These are phyloP conservation scores for Debaryomycetaceae sp. DNA, from an alignment of 1,139 yeast species.

Conservation along the genomic window DNA sequence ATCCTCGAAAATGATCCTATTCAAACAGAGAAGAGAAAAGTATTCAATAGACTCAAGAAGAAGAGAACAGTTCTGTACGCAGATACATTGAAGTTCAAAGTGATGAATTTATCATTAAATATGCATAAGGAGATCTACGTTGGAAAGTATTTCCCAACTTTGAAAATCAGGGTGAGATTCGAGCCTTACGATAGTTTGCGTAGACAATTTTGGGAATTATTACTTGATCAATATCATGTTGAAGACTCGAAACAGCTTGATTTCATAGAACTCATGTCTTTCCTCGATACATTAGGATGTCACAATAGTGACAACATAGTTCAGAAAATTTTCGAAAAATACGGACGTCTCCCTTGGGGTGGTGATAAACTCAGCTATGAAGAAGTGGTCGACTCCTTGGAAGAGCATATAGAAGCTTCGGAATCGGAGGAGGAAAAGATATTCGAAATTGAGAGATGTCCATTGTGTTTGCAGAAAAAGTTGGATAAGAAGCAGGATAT, in stretches of 20 bases:
- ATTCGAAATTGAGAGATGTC: slow-evolving; percentile 66
- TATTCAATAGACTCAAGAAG: slow-evolving; percentile 22
- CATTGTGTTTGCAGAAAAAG: slow-evolving; percentile 66
- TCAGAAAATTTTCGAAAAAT: slow-evolving; percentile 38
- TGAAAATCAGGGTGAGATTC: slow-evolving; percentile 62
- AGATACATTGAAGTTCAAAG: slow-evolving; percentile 42
- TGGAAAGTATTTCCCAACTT: slow-evolving; percentile 47
- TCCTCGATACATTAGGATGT: slow-evolving; percentile 64
- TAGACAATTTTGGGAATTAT: slow-evolving; percentile 65
- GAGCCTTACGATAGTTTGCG: slow-evolving; percentile 65
- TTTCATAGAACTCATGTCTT: slow-evolving; percentile 51
- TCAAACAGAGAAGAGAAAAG: slow-evolving; percentile 25
- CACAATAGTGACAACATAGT: slow-evolving; percentile 48
- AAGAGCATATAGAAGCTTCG: slow-evolving; percentile 23
- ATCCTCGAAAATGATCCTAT: slow-evolving; percentile 31
- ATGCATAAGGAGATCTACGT: slow-evolving; percentile 30
- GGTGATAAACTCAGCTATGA: slow-evolving; percentile 54
- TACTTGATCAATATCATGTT: slow-evolving; percentile 50
- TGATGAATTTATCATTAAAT: slow-evolving; percentile 37
- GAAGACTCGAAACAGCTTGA: slow-evolving; percentile 41
- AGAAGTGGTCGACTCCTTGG: slow-evolving; percentile 59
- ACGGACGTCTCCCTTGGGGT: slow-evolving; percentile 45
- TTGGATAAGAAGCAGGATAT: slow-evolving; percentile 53
- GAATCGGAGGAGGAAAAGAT: slow-evolving; percentile 30
- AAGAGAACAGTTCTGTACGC: slow-evolving; percentile 25